Conservation (phyloP, 1,139 yeast genomes). For the Zygotorulaspora mrakii region DNA sequence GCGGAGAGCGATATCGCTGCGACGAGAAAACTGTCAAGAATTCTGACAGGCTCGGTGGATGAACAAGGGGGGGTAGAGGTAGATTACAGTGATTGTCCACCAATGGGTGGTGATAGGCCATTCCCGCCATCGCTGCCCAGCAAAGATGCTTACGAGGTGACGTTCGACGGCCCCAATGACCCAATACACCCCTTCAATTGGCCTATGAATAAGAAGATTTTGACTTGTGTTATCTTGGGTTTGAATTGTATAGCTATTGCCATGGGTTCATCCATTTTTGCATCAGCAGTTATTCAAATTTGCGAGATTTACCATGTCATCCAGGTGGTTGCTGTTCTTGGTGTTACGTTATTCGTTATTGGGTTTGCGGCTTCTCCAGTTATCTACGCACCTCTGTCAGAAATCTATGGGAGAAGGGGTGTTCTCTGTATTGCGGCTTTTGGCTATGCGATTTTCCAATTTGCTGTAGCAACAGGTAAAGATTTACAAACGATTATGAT, state of each 20-base stretch:
- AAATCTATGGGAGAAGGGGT: conserved; percentile 64
- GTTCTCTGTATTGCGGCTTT: conserved; percentile 54
- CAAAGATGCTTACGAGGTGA: conserved; percentile 49
- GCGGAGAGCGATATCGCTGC: conserved; percentile 30
- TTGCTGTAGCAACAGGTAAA: conserved; percentile 70
- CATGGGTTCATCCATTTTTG: conserved; percentile 63
- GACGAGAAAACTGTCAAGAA: conserved; percentile 33
- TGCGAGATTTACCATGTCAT: conserved; percentile 49
- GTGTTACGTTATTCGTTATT: conserved; percentile 66
- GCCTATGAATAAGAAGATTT: conserved; percentile 43
- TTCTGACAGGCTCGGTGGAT: conserved; percentile 38
- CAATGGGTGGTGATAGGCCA: conserved; percentile 57
- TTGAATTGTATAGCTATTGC: conserved; percentile 46
- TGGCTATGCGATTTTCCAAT: conserved; percentile 56
- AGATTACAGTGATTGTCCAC: conserved; percentile 40
- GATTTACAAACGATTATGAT: conserved; percentile 69
- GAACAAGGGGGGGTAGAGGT: conserved; percentile 29
- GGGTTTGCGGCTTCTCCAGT: conserved; percentile 85
- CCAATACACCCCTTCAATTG: conserved; percentile 64
- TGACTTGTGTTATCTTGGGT: conserved; percentile 43
- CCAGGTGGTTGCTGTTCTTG: conserved; percentile 54
- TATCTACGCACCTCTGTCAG: conserved; percentile 78
- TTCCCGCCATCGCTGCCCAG: conserved; percentile 53
- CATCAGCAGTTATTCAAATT: conserved; percentile 48
- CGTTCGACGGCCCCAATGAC: conserved; percentile 59